Evolutionary conservation across 768 basidiomycete species (phyloP), one percentile per base, ranked within the genome.

Genomic region (Mycena albidolilacea): DNA sequence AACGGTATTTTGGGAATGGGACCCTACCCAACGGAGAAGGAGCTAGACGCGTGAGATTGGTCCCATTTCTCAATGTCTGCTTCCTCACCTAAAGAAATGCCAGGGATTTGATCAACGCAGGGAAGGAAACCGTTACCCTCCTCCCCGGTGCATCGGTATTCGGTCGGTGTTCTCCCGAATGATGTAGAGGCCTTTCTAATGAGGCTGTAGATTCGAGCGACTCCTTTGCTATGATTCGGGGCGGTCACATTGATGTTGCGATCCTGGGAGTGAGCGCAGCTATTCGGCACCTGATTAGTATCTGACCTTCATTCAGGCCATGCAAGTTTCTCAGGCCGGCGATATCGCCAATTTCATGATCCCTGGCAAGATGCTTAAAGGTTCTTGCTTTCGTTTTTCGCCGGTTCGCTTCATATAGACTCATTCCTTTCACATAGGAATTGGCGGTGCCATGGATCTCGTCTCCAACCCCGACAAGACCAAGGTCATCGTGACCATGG

Each of bases 331-430:
- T 2, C 92, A 94, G 75, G 91, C 90, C 1, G 97, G 95, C 50
- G 97, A 98, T 81, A 93, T 98, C 74, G 97, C 97, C 69, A 98
- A 98, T 86, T 98, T 96, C 81, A 98, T 98, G 97, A 97, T 98
- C 78, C 97, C 97, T 3, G 95, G 96, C 15, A 97, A 98, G 85
- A 88, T 96, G 80, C 88, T 96, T 43, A 95, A 94, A 87, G 93
- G 93, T 89, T 75, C 14, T 75, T 68, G 54, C 21, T 23, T 58
- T 58, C 63, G 10, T 38, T n/a, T 55, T 60, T n/a, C 58, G 21
- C 54, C 5, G 60, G 37, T 15, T 14, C 61, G 58, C 69, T 69
- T 30, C 39, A 54, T 46, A 67, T 80, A 58, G 76, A 67, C 30
- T 65, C 21, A 48, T 30, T 60, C 17, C 21, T n/a, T 70, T 10